These are phyloP conservation scores for Tylopilus sp. DNA, from an alignment of 1,284 basidiomycete genomes.

Conservation along the genomic window DNA sequence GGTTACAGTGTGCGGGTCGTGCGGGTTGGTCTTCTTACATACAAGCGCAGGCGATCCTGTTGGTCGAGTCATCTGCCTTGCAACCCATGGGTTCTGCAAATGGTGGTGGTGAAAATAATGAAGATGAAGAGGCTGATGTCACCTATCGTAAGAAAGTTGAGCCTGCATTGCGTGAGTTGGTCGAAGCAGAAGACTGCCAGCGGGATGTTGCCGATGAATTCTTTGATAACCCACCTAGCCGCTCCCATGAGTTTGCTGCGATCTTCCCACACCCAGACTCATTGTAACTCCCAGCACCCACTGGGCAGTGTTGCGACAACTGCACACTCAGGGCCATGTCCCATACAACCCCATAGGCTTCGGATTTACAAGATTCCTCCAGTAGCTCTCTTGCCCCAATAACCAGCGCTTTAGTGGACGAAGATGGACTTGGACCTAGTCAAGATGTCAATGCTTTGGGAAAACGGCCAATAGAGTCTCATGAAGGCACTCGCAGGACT, in stretches of 20 bases:
- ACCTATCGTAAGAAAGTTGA: conserved; percentile 22
- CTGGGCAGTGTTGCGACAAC: conserved; percentile 12
- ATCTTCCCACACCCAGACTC: conserved; percentile 1
- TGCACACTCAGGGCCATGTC: conserved; percentile 5
- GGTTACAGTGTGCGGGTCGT: conserved; percentile 33
- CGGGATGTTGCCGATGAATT: conserved; percentile 18
- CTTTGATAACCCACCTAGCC: conserved; percentile 24
- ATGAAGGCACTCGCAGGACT: background rate
- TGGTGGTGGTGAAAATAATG: background rate
- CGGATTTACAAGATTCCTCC: background rate
- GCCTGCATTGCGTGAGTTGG: conserved; percentile 14
- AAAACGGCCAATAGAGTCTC: conserved; percentile 2
- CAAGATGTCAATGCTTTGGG: conserved; percentile 6
- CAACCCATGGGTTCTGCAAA: conserved; percentile 3
- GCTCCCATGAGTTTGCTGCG: conserved; percentile 1
- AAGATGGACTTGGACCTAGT: conserved; percentile 2
- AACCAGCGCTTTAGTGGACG: background rate
- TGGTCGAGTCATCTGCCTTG: conserved; percentile 25
- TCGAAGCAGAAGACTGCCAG: conserved; percentile 19
- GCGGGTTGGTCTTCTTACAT: conserved; percentile 9
- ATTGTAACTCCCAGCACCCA: background rate
- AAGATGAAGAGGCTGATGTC: conserved; percentile 1
- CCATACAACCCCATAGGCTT: background rate
- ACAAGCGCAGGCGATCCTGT: conserved; percentile 19
- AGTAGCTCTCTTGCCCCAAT: background rate